phyloP scores from a whole-genome alignment of 331 rosid species.

The Saraca asoca region DNA sequence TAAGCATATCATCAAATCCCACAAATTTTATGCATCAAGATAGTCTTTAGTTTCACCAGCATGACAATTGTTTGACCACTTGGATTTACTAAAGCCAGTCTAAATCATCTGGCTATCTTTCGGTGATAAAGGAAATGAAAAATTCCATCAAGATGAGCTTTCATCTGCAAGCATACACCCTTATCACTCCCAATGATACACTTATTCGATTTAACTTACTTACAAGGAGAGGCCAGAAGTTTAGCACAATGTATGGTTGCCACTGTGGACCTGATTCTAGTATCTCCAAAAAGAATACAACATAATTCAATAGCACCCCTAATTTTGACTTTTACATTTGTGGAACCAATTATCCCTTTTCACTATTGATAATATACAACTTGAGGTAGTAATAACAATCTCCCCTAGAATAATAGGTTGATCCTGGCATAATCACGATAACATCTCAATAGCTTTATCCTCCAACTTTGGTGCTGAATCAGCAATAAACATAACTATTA shows the following conservation, averaged over 20 bases:
- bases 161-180: constrained; percentile 48
- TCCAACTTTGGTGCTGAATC: constrained; percentile 70
- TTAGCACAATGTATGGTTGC: constrained; percentile 93
- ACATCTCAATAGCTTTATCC: constrained; percentile 92
- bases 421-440: constrained; percentile 78
- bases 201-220: constrained; percentile 70
- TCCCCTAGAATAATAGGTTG: constrained; percentile 80
- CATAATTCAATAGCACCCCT: constrained; percentile 98
- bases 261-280: constrained; percentile 93
- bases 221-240: constrained; percentile 90
- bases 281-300: constrained; percentile 89
- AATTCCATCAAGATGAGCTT: constrained; percentile 58
- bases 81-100: constrained; percentile 60
- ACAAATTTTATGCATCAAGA: too few species aligned
- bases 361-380: constrained; percentile 71
- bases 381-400: constrained; percentile 59
- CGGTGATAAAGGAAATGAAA: constrained; percentile 82
- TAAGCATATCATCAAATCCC: too few species aligned
- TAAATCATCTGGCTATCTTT: constrained; percentile 58
- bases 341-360: constrained; percentile 79
- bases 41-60: too few species aligned
- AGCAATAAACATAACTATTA: constrained; percentile 77
- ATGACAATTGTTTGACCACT: constrained; percentile 62
- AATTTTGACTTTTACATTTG: constrained; percentile 67
- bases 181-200: constrained; percentile 57